A percentile compares a stretch with the other conserved stretches of the same genome.
Conservation (phyloP, 495 filamentous ascomycete genomes). For the Penicillium nucicola region DNA sequence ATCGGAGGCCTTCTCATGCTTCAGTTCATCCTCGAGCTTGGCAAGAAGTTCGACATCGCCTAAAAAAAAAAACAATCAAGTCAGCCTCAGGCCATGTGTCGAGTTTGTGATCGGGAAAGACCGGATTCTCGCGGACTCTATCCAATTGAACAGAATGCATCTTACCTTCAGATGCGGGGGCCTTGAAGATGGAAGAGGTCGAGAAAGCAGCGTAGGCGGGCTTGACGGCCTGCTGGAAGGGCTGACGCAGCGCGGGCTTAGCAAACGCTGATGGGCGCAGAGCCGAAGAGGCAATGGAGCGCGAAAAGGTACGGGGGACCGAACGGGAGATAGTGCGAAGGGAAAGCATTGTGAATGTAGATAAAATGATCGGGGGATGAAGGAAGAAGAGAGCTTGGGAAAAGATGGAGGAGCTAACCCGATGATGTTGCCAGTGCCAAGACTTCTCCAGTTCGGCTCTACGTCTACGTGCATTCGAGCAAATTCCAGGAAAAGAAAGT, state of each 20-base stretch:
- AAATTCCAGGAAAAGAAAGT: background rate
- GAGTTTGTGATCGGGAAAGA: background rate
- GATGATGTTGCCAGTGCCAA: slow-evolving; percentile 42
- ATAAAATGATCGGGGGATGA: slow-evolving; percentile 13
- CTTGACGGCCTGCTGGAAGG: slow-evolving; percentile 49
- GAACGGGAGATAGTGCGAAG: slow-evolving; percentile 69
- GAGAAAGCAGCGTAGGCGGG: slow-evolving; percentile 70
- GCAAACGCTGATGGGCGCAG: slow-evolving; percentile 47
- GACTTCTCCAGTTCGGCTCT: slow-evolving; percentile 16
- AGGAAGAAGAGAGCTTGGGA: slow-evolving; percentile 19
- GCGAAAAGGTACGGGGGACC: slow-evolving; percentile 63
- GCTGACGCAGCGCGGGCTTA: slow-evolving; percentile 43
- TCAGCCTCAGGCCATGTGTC: slow-evolving; percentile 5
- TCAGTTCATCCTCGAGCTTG: slow-evolving; percentile 47
- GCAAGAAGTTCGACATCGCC: slow-evolving; percentile 47
- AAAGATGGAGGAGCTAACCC: slow-evolving; percentile 21
- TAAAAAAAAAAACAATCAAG: slow-evolving; percentile 15
- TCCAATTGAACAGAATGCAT: background rate
- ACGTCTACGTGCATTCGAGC: too few species aligned
- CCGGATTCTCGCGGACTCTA: background rate
- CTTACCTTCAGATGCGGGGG: slow-evolving; percentile 57
- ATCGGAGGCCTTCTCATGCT: slow-evolving; percentile 44
- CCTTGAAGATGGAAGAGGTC: slow-evolving; percentile 56
- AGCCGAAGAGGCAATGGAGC: slow-evolving; percentile 51
- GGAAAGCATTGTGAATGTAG: slow-evolving; percentile 65